These are phyloP conservation scores for Clonostachys rhizophaga DNA, from an alignment of 2,329 filamentous ascomycete genomes.

Conservation along the genomic window DNA sequence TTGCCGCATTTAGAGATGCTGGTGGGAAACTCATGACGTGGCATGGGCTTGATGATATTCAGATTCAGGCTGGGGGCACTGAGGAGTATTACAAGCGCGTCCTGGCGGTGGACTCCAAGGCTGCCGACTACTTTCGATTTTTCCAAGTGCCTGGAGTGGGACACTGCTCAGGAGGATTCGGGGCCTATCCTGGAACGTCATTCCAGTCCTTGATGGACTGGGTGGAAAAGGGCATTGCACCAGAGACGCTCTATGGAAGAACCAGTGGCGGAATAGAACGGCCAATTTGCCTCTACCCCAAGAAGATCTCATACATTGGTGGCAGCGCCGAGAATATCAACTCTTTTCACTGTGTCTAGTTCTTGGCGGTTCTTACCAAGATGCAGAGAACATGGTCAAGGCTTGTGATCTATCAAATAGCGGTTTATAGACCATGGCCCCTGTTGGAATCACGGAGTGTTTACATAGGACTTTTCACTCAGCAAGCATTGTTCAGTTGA, in stretches of 20 bases:
- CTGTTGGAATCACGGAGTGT: too few species aligned
- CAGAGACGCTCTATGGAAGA: not conserved
- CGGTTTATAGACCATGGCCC: too few species aligned
- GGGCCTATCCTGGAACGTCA: not conserved
- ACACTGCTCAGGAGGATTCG: constrained; percentile 1
- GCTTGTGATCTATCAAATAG: too few species aligned
- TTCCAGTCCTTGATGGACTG: constrained; percentile 1
- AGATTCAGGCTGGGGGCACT: constrained; percentile 8
- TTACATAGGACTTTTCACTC: too few species aligned
- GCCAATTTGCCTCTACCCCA: not conserved
- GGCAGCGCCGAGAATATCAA: not conserved
- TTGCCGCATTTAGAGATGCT: constrained; percentile 15
- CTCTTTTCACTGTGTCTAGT: not conserved
- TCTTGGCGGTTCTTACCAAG: too few species aligned
- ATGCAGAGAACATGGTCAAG: too few species aligned
- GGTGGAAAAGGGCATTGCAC: not conserved
- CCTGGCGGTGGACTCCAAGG: not conserved
- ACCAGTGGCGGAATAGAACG: not conserved
- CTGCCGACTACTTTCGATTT: constrained; percentile 1
- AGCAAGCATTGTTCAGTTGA: too few species aligned
- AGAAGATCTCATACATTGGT: not conserved
- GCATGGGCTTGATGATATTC: constrained; percentile 24
- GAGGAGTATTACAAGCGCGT: constrained; percentile 20
- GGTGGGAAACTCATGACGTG: constrained; percentile 34
- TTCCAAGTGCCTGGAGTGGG: not conserved